phyloP scores from a whole-genome alignment of 345 rosid species.

The Linum tenue region DNA sequence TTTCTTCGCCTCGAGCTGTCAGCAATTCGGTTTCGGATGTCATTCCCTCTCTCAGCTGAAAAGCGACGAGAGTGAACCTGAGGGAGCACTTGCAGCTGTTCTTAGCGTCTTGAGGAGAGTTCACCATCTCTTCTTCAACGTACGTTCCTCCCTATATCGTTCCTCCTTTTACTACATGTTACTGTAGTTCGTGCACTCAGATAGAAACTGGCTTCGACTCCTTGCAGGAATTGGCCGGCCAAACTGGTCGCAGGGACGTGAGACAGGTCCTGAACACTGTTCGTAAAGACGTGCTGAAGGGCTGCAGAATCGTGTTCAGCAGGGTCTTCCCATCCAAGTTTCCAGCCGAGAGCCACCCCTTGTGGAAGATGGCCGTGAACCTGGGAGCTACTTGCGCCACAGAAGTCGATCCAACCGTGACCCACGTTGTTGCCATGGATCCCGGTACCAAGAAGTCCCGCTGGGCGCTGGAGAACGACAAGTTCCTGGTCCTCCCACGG shows the following conservation, averaged over 20 bases:
- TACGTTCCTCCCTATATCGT: conserved; percentile 14
- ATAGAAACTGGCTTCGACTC: conserved; percentile 11
- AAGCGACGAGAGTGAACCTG: conserved; percentile 63
- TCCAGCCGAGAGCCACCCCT: conserved; percentile 47
- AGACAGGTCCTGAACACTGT: conserved; percentile 59
- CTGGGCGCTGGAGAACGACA: conserved; percentile 50
- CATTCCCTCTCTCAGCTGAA: conserved; percentile 68
- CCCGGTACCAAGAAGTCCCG: conserved; percentile 49
- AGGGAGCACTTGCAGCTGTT: conserved; percentile 71
- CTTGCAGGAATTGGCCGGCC: conserved; percentile 32
- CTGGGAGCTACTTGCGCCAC: conserved; percentile 49
- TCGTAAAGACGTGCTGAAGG: conserved; percentile 50
- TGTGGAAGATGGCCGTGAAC: conserved; percentile 75
- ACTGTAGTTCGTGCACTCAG: conserved; percentile 10
- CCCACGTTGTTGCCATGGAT: conserved; percentile 46
- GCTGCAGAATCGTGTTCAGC: conserved; percentile 68
- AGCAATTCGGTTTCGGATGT: conserved; percentile 59
- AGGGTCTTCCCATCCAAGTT: conserved; percentile 60
- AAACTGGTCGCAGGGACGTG: conserved; percentile 48
- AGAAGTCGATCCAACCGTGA: conserved; percentile 36
- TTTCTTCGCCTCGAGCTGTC: conserved; percentile 84
- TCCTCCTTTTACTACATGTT: background rate
- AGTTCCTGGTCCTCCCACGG: conserved; percentile 42
- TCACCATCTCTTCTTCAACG: conserved; percentile 57
- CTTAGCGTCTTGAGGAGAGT: conserved; percentile 47